Conservation (phyloP, 228 moss, liverwort and hornwort species). For the Sphagnum fallax region DNA sequence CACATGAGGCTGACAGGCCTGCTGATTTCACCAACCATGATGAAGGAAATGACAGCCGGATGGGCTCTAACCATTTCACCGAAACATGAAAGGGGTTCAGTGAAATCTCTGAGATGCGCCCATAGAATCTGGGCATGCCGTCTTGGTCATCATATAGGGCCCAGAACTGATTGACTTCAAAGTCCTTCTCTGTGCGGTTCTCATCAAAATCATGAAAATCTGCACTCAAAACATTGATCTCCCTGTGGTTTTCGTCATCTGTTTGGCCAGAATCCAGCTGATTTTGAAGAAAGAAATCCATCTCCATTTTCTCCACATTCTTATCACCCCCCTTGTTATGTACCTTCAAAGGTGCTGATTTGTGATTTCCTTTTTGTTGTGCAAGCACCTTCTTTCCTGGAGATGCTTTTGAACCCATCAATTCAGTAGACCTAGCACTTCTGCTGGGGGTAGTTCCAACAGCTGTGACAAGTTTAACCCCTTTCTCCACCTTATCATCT, state of each 20-base stretch:
- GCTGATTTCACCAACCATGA: constrained; percentile 38
- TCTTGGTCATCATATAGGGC: constrained; percentile 63
- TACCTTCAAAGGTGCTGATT: no score
- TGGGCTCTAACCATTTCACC: constrained; percentile 48
- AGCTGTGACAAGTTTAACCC: no score
- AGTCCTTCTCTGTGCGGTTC: constrained; percentile 20
- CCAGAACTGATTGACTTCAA: constrained; percentile 40
- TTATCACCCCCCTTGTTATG: no score
- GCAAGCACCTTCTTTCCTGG: no score
- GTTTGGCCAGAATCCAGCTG: constrained; percentile 38
- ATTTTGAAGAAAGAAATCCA: constrained; percentile 24
- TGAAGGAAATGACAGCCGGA: constrained; percentile 17
- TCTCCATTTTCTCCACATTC: constrained; percentile 42
- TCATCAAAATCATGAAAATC: constrained; percentile 62
- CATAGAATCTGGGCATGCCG: constrained; percentile 61
- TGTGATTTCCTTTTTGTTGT: no score
- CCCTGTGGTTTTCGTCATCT: background rate
- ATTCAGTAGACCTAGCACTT: no score
- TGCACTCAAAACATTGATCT: constrained; percentile 20
- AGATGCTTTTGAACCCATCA: no score
- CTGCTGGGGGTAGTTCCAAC: no score
- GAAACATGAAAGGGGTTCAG: constrained; percentile 31
- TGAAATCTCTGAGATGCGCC: constrained; percentile 26
- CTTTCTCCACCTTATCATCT: no score
- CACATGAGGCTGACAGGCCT: constrained; percentile 39